A percentile compares a stretch with the other conserved stretches of the same genome.
phyloP scores from a whole-genome alignment of 2,329 filamentous ascomycete species.

The Xylariaceae sp. region DNA sequence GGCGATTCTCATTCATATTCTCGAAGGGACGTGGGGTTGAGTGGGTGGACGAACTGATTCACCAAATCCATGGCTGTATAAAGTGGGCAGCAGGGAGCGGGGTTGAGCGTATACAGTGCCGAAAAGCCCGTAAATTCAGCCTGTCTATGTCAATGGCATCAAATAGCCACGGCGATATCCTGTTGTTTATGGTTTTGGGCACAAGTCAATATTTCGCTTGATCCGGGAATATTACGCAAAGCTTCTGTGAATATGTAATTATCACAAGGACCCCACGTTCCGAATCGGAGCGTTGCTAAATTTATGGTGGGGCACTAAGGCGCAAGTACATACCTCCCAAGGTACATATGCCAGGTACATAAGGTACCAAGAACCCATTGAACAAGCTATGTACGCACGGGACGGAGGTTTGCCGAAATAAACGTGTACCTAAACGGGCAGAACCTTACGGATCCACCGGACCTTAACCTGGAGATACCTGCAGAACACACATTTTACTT shows the following conservation, averaged over 20 bases:
- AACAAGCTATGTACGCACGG: too few species aligned
- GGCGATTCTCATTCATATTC: background rate
- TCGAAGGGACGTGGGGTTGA: slow-evolving; percentile 3
- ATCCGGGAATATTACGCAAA: background rate
- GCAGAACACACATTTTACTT: too few species aligned
- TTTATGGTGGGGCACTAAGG: too few species aligned
- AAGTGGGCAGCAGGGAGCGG: background rate
- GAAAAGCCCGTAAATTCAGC: background rate
- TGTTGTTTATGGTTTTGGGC: background rate
- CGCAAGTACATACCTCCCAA: too few species aligned
- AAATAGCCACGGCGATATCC: background rate
- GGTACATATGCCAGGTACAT: too few species aligned
- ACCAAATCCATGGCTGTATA: slow-evolving; percentile 53
- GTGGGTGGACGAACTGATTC: slow-evolving; percentile 49
- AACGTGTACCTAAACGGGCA: too few species aligned
- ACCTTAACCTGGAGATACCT: too few species aligned
- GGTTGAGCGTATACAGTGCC: background rate
- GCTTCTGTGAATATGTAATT: background rate
- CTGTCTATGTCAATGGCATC: background rate
- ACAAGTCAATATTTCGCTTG: background rate
- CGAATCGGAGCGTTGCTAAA: background rate
- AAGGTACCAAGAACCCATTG: too few species aligned
- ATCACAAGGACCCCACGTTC: background rate
- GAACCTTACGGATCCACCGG: too few species aligned
- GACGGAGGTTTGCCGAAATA: too few species aligned